These are phyloP conservation scores for Penicillium cataractarum DNA, from an alignment of 495 filamentous ascomycete species.

Conservation along the genomic window DNA sequence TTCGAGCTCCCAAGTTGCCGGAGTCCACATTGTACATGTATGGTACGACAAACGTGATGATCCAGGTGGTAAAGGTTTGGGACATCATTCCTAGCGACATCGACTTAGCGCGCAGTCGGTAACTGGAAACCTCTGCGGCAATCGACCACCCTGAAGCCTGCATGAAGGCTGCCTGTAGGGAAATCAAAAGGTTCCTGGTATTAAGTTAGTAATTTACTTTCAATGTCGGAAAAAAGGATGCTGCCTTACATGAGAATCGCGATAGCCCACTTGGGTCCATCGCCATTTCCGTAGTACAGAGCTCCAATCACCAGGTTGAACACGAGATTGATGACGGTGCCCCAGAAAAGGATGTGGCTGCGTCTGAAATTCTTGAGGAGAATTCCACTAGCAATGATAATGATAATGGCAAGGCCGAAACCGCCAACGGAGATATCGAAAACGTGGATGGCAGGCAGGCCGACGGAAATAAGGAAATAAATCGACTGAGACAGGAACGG, in stretches of 20 bases:
- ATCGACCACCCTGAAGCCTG: constrained; percentile 21
- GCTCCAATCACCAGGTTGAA: constrained; percentile 19
- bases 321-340: constrained; percentile 14
- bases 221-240: background rate
- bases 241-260: constrained; percentile 23
- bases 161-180: constrained; percentile 15
- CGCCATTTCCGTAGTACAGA: constrained; percentile 13
- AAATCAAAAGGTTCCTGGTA: constrained; percentile 22
- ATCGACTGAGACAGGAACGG: constrained; percentile 30
- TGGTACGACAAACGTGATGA: constrained; percentile 20
- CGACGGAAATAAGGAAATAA: constrained; percentile 35
- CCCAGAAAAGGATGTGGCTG: constrained; percentile 12
- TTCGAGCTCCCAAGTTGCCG: constrained; percentile 22
- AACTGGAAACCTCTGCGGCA: constrained; percentile 21
- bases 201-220: background rate
- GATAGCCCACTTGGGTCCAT: constrained; percentile 21
- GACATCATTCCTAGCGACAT: constrained; percentile 21
- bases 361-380: constrained; percentile 12
- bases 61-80: constrained; percentile 17
- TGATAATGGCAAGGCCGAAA: constrained; percentile 30
- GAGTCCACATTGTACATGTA: constrained; percentile 28
- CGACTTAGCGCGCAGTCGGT: constrained; percentile 21
- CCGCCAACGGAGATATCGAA: constrained; percentile 31
- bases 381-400: constrained; percentile 18
- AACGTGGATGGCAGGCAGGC: constrained; percentile 20